These are phyloP conservation scores for Aspergillus japonicus DNA, from an alignment of 2,329 filamentous ascomycete genomes.

Conservation along the genomic window DNA sequence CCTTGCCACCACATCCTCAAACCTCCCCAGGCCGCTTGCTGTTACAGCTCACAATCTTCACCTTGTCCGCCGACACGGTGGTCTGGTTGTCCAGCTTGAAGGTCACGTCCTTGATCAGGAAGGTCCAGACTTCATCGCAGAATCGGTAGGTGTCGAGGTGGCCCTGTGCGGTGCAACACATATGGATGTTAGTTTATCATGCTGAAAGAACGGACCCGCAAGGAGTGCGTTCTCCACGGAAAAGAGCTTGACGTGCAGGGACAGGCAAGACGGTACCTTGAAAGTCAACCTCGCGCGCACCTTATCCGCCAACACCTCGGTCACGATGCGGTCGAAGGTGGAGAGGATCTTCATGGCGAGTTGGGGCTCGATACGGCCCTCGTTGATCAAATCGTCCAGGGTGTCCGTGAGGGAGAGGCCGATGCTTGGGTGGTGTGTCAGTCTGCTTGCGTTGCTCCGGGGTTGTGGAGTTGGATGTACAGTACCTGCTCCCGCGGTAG, in stretches of 20 bases:
- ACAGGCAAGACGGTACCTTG: conserved; percentile 63
- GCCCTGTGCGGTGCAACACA: conserved; percentile 57
- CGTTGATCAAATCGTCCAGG: conserved; percentile 92
- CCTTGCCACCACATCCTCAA: conserved; percentile 14
- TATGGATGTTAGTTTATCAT: not conserved
- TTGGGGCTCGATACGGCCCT: conserved; percentile 93
- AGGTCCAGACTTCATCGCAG: conserved; percentile 99
- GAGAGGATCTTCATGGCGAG: conserved; percentile 96
- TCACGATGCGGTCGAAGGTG: conserved; percentile 92
- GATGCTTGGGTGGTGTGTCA: conserved; percentile 54
- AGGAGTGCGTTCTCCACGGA: too few species aligned
- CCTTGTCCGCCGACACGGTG: conserved; percentile 77
- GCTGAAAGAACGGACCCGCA: not conserved
- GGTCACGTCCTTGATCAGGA: conserved; percentile 96
- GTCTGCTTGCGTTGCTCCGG: not conserved
- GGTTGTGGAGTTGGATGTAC: not conserved
- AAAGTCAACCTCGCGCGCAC: conserved; percentile 90
- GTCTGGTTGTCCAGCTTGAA: conserved; percentile 91
- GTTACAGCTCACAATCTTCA: conserved; percentile 98
- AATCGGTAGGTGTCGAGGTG: conserved; percentile 98
- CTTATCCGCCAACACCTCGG: conserved; percentile 85
- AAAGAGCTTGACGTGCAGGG: not conserved
- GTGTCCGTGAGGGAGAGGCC: conserved; percentile 92
- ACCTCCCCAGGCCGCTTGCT: conserved; percentile 72
- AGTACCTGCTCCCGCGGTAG: conserved; percentile 95